Evolutionary conservation across 192 early-diverging fungal genomes (phyloP).

Genomic region (Mortierella alpina): DNA sequence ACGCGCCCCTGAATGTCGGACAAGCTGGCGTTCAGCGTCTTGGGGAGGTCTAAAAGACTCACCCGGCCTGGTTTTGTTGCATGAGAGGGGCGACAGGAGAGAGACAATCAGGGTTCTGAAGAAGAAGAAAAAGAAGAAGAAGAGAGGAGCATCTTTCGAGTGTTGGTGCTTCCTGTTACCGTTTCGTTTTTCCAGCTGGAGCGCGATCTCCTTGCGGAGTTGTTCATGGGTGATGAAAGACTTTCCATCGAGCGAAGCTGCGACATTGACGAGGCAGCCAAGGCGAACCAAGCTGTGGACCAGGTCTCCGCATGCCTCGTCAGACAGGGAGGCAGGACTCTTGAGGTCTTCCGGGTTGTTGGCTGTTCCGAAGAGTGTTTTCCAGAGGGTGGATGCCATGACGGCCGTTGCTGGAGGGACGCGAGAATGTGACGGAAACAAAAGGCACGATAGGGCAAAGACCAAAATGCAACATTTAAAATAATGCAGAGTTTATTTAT

Average conservation of each 20-base stretch:
- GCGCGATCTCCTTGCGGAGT: conserved; percentile 22
- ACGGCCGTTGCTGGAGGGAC: background rate
- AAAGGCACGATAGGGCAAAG: too few relatives aligned
- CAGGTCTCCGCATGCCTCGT: conserved; percentile 40
- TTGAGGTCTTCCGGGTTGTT: conserved; percentile 29
- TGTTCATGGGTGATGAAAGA: conserved; percentile 50
- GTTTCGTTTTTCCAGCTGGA: conserved; percentile 22
- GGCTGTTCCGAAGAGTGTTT: conserved; percentile 27
- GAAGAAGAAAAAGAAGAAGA: background rate
- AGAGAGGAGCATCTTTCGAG: background rate
- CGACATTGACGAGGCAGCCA: conserved; percentile 29
- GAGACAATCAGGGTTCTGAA: background rate
- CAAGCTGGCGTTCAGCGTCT: conserved; percentile 27
- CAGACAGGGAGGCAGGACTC: conserved; percentile 28
- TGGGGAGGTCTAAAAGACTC: conserved; percentile 33
- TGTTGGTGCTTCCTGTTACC: conserved; percentile 7
- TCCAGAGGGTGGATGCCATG: conserved; percentile 43
- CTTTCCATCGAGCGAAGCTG: conserved; percentile 32
- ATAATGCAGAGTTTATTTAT: too few relatives aligned
- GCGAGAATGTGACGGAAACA: too few relatives aligned
- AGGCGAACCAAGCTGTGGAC: conserved; percentile 34
- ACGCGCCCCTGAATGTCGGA: conserved; percentile 34
- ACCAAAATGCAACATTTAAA: too few relatives aligned
- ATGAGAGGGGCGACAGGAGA: background rate
- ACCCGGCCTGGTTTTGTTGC: conserved; percentile 21